These are phyloP conservation scores for Rhodosporidiobolus sp. DNA, from an alignment of 768 basidiomycete genomes.

Conservation along the genomic window DNA sequence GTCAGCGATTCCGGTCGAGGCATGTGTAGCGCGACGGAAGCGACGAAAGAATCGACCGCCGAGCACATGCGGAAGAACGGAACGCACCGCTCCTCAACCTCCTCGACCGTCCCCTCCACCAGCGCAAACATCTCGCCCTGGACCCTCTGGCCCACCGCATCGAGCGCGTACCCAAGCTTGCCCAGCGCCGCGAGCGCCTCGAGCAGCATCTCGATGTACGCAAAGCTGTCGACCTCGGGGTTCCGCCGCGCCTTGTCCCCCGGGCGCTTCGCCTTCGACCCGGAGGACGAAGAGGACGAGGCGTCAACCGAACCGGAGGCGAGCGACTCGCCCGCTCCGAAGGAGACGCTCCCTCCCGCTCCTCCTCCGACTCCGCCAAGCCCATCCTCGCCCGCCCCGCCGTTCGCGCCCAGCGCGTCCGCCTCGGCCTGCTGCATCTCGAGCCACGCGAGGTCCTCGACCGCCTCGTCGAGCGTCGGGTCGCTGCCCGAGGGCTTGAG, in stretches of 20 bases:
- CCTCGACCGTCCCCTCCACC: constrained; percentile 80
- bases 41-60: background rate
- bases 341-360: constrained; percentile 6
- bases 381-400: constrained; percentile 39
- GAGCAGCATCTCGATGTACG: constrained; percentile 85
- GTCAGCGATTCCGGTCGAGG: background rate
- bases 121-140: constrained; percentile 77
- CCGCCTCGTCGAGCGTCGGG: constrained; percentile 47
- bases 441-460: constrained; percentile 28
- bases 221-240: constrained; percentile 88
- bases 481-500: constrained; percentile 47
- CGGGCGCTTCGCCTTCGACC: background rate
- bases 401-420: background rate
- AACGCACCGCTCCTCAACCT: constrained; percentile 80
- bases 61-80: too few relatives aligned
- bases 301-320: too few relatives aligned
- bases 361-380: too few relatives aligned
- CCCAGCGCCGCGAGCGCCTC: constrained; percentile 92
- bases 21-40: too few relatives aligned
- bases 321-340: constrained; percentile 7
- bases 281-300: too few relatives aligned
- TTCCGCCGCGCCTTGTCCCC: constrained; percentile 52
- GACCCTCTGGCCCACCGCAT: constrained; percentile 76
- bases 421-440: constrained; percentile 6
- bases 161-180: constrained; percentile 76